Percentiles rank a stretch among this genome's conserved stretches.
Evolutionary conservation across 805 yeast species (phyloP).

Genomic region (Kuraishia ogatae): DNA sequence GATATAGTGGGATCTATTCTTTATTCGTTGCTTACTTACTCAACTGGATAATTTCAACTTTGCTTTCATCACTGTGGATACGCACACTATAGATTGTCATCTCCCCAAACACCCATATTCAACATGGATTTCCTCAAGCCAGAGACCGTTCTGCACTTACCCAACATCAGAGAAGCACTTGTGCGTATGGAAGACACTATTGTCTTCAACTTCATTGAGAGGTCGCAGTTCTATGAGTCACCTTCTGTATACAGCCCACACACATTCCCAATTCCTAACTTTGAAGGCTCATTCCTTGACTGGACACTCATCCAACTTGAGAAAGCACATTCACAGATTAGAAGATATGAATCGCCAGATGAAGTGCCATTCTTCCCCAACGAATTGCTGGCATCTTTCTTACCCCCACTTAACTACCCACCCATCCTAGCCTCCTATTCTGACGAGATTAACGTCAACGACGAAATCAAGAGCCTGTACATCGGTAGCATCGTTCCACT

Average conservation of each 20-base stretch:
- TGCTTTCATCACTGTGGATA: too few relatives aligned
- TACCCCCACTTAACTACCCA: constrained; percentile 79
- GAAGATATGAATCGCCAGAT: constrained; percentile 93
- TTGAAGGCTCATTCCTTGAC: constrained; percentile 73
- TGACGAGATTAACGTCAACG: constrained; percentile 68
- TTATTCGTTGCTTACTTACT: too few relatives aligned
- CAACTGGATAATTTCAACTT: too few relatives aligned
- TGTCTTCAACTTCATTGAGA: constrained; percentile 83
- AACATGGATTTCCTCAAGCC: constrained; percentile 80
- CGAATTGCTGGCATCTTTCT: constrained; percentile 48
- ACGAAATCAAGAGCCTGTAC: constrained; percentile 58
- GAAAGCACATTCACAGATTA: constrained; percentile 63
- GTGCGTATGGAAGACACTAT: constrained; percentile 96
- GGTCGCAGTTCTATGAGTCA: constrained; percentile 78
- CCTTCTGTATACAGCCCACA: constrained; percentile 63
- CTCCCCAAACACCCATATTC: neutral
- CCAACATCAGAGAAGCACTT: constrained; percentile 75
- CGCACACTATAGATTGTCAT: too few relatives aligned
- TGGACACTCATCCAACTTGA: constrained; percentile 79
- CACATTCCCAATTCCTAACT: constrained; percentile 53
- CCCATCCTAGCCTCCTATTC: constrained; percentile 66
- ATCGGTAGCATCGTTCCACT: constrained; percentile 68
- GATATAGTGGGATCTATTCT: too few relatives aligned
- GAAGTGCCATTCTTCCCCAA: constrained; percentile 84
- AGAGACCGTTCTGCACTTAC: constrained; percentile 68